Conservation (phyloP, 1,139 yeast species). For the Blastobotrys arbuscula region DNA sequence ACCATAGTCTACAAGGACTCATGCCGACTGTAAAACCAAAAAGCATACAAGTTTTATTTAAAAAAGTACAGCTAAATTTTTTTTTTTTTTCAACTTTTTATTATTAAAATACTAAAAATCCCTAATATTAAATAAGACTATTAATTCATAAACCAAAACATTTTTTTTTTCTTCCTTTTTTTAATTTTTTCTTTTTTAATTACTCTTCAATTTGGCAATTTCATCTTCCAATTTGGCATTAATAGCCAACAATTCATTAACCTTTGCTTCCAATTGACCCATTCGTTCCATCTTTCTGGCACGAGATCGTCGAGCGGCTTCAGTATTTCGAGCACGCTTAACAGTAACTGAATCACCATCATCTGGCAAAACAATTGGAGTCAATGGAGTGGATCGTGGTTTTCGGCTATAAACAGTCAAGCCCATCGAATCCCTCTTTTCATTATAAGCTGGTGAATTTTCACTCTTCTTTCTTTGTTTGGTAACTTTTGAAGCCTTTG, state of each 20-base stretch:
- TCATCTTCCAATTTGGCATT: slow-evolving; percentile 26
- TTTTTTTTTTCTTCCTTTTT: too few species aligned
- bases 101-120: too few species aligned
- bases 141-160: neutral
- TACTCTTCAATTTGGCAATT: slow-evolving; percentile 8
- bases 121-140: too few species aligned
- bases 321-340: slow-evolving; percentile 95
- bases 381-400: slow-evolving; percentile 42
- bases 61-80: too few species aligned
- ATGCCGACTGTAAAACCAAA: too few species aligned
- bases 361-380: slow-evolving; percentile 54
- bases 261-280: slow-evolving; percentile 77
- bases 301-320: slow-evolving; percentile 95
- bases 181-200: too few species aligned
- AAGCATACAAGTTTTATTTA: too few species aligned
- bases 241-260: slow-evolving; percentile 51
- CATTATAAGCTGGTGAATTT: slow-evolving; percentile 14
- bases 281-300: slow-evolving; percentile 94
- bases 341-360: slow-evolving; percentile 55
- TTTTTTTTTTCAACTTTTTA: too few species aligned
- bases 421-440: slow-evolving; percentile 36
- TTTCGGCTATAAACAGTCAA: slow-evolving; percentile 37
- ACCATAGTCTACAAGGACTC: too few species aligned
- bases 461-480: slow-evolving; percentile 13
- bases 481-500: slow-evolving; percentile 7